phyloP scores from a whole-genome alignment of 2,329 filamentous ascomycete genomes.

The Pseudonectria foliicola region DNA sequence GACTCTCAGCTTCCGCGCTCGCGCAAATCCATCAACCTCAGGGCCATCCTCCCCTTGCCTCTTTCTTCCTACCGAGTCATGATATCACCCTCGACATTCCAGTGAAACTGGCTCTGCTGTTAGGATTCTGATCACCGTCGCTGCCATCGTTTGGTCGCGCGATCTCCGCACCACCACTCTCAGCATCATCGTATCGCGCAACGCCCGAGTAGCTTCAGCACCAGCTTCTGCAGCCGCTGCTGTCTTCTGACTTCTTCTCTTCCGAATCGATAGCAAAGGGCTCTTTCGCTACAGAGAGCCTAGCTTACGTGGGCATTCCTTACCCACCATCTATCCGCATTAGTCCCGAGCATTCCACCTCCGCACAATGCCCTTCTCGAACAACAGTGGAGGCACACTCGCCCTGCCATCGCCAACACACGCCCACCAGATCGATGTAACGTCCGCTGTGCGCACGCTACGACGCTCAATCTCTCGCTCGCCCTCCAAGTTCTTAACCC shows the following conservation, averaged over 20 bases:
- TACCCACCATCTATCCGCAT: slow-evolving; percentile 16
- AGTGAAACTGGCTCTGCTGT: slow-evolving; percentile 21
- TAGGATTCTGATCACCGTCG: slow-evolving; percentile 20
- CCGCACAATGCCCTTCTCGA: slow-evolving; percentile 50
- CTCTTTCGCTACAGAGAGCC: slow-evolving; percentile 7
- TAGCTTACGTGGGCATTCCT: slow-evolving; percentile 25
- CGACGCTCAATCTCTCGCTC: slow-evolving; percentile 85
- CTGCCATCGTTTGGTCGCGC: slow-evolving; percentile 12
- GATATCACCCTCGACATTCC: slow-evolving; percentile 20
- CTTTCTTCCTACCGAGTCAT: slow-evolving; percentile 19
- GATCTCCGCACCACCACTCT: neutral
- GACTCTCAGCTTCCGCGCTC: too few relatives aligned
- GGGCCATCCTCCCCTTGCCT: too few relatives aligned
- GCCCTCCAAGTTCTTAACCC: slow-evolving; percentile 76
- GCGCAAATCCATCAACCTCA: too few relatives aligned
- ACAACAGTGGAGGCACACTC: slow-evolving; percentile 64
- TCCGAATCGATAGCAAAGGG: slow-evolving; percentile 7
- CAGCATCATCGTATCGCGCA: neutral
- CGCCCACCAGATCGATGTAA: slow-evolving; percentile 74
- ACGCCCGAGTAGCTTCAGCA: slow-evolving; percentile 8
- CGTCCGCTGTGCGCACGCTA: slow-evolving; percentile 73
- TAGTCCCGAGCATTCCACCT: slow-evolving; percentile 22
- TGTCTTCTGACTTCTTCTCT: slow-evolving; percentile 3
- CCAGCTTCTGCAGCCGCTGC: neutral
- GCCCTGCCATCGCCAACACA: slow-evolving; percentile 83